Conservation (phyloP, 495 filamentous ascomycete genomes). For the Trichoderma gamsii region DNA sequence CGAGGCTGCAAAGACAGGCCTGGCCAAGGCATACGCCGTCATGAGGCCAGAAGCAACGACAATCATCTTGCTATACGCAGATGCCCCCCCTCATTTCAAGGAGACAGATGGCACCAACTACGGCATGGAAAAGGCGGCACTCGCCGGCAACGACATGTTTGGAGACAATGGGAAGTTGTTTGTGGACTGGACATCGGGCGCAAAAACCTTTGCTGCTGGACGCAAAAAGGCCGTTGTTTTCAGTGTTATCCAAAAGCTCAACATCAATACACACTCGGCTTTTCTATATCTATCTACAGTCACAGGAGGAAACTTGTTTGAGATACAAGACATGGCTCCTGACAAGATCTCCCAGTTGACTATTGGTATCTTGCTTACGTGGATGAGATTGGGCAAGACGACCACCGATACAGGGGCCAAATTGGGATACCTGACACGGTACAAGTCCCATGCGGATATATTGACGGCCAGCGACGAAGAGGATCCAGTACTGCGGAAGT, state of each 20-base stretch:
- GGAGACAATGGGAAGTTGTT: constrained; percentile 31
- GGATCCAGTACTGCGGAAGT: neutral
- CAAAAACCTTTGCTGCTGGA: constrained; percentile 24
- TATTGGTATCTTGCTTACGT: constrained; percentile 36
- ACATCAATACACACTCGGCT: constrained; percentile 19
- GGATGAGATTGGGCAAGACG: constrained; percentile 35
- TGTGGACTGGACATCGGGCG: constrained; percentile 37
- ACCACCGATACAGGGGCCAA: constrained; percentile 18
- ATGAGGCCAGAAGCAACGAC: constrained; percentile 43
- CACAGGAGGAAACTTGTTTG: constrained; percentile 36
- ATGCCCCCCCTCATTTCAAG: constrained; percentile 40
- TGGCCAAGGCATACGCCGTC: constrained; percentile 36
- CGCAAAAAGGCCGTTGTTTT: constrained; percentile 37
- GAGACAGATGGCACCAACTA: constrained; percentile 20
- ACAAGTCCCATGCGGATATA: constrained; percentile 18
- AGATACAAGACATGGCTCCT: constrained; percentile 20
- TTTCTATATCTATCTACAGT: constrained; percentile 34
- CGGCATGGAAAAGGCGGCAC: constrained; percentile 23
- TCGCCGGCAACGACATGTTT: constrained; percentile 22
- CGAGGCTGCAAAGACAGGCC: constrained; percentile 41
- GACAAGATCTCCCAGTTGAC: constrained; percentile 36
- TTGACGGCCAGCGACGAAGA: constrained; percentile 21
- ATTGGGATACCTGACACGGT: constrained; percentile 9
- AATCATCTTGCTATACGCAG: constrained; percentile 41
- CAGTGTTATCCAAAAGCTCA: constrained; percentile 23